Evolutionary conservation across 2,329 filamentous ascomycete genomes (phyloP), one percentile per base, ranked within the genome.

Genomic region (Paraphoma chrysanthemicola): DNA sequence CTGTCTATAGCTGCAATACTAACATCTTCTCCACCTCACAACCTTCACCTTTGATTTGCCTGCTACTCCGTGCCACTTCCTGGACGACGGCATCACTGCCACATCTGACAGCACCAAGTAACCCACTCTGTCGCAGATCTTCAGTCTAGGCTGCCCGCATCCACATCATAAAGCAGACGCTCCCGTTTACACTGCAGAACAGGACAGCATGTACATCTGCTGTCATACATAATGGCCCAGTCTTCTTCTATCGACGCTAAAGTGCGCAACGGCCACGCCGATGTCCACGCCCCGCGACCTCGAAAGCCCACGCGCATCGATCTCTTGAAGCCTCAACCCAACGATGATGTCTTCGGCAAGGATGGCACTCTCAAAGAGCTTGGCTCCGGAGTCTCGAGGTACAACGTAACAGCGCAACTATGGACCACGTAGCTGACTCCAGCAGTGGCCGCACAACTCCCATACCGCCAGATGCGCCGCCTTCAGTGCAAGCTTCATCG

Each of bases 391-490:
- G 53, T 73, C 28, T 78, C 76, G 31, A 78, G 75, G 76, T 74
- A 56, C n/a, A 49, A 45, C 93, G 23, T 23, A 5, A 5, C 89
- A 76, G 90, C 90, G 58, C 77, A 89, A n/a, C 41, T 29, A 38
- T 14, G 14, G 9, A 42, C 10, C 39, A 17, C 45, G 44, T 48
- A 31, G 56, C 66, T 75, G 50, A 74, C 59, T 30, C 29, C 10
- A n/a, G 14, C 51, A 96, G 92, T 78, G 92, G 92, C 57, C 86
- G 86, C 56, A 93, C 92, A 12, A 97, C 93, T 4, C 93, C 93
- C 43, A 79, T 97, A 46, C 88, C 94, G 51, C 85, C 89, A 68
- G 93, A 98, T 84, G 95, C 95, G 10, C 95, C 92, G n/a, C 94
- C 93, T 1, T 98, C 94, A 1, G 88, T 90, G 54, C 90, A 94